Conservation (phyloP, 2,329 filamentous ascomycete genomes). For the Talaromyces funiculosus region DNA sequence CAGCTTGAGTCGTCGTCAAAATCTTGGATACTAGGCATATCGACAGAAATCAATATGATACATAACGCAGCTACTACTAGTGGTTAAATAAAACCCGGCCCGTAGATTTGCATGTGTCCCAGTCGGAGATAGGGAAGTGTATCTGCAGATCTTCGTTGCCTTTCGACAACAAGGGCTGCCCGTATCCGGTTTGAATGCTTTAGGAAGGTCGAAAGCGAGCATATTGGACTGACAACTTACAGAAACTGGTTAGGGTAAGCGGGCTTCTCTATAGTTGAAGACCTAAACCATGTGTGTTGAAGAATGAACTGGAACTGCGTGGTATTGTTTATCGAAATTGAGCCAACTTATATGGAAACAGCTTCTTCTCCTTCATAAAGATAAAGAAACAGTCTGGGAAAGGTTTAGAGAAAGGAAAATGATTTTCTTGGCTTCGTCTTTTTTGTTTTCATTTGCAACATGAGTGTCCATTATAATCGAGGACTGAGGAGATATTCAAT, state of each 20-base stretch:
- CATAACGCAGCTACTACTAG: neutral
- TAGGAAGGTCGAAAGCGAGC: neutral
- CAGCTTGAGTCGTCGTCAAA: neutral
- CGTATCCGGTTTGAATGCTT: neutral
- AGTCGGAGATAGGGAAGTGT: neutral
- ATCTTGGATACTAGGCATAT: neutral
- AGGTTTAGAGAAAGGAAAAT: neutral
- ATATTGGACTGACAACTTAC: neutral
- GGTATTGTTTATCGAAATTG: slow-evolving; percentile 34
- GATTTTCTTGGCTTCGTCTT: slow-evolving; percentile 14
- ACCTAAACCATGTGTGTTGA: neutral
- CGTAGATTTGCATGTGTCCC: neutral
- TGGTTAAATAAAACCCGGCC: neutral
- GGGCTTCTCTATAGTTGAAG: neutral
- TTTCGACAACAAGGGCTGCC: neutral
- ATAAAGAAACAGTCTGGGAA: neutral
- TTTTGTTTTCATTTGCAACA: slow-evolving; percentile 7
- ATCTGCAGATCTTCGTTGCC: neutral
- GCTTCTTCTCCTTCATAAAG: neutral
- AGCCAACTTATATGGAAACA: slow-evolving; percentile 20
- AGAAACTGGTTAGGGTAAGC: neutral
- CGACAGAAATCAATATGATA: neutral
- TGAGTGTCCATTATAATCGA: slow-evolving; percentile 2
- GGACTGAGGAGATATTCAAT: slow-evolving; percentile 27
- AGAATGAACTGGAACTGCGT: slow-evolving; percentile 8